Evolutionary conservation across 768 basidiomycete genomes (phyloP).

Genomic region (Termitomyces sp.): DNA sequence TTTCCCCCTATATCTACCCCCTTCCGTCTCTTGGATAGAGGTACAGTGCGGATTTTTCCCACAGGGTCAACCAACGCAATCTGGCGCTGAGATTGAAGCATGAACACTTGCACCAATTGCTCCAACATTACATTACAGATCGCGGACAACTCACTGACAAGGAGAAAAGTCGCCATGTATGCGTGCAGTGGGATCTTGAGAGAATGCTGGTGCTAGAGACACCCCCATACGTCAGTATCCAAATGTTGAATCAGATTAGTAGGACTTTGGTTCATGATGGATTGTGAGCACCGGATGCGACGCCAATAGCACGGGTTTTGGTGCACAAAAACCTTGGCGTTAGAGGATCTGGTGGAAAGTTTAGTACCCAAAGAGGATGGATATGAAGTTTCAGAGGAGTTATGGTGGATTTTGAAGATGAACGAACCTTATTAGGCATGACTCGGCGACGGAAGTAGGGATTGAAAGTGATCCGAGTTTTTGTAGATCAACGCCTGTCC

Average conservation of each 20-base stretch:
- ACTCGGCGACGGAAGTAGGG: background rate
- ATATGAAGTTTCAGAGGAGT: slow-evolving; percentile 4
- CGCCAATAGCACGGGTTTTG: slow-evolving; percentile 5
- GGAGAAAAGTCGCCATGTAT: slow-evolving; percentile 6
- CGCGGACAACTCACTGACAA: slow-evolving; percentile 6
- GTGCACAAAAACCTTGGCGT: background rate
- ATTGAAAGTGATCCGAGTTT: background rate
- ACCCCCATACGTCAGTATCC: slow-evolving; percentile 12
- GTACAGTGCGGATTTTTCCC: slow-evolving; percentile 11
- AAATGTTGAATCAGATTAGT: slow-evolving; percentile 7
- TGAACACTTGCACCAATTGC: slow-evolving; percentile 9
- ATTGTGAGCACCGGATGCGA: slow-evolving; percentile 14
- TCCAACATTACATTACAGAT: slow-evolving; percentile 1
- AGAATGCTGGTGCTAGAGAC: slow-evolving; percentile 6
- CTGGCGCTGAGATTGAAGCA: slow-evolving; percentile 16
- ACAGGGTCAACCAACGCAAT: slow-evolving; percentile 9
- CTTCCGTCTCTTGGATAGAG: background rate
- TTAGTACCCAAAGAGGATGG: slow-evolving; percentile 7
- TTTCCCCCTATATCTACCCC: background rate
- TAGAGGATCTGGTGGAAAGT: slow-evolving; percentile 4
- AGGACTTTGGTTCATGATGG: background rate
- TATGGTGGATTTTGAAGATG: slow-evolving; percentile 7
- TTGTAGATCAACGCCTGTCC: background rate
- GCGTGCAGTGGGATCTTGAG: slow-evolving; percentile 14
- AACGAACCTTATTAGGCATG: background rate